Evolutionary conservation across 768 basidiomycete genomes (phyloP).

Genomic region (Fomitopsis pulvina): DNA sequence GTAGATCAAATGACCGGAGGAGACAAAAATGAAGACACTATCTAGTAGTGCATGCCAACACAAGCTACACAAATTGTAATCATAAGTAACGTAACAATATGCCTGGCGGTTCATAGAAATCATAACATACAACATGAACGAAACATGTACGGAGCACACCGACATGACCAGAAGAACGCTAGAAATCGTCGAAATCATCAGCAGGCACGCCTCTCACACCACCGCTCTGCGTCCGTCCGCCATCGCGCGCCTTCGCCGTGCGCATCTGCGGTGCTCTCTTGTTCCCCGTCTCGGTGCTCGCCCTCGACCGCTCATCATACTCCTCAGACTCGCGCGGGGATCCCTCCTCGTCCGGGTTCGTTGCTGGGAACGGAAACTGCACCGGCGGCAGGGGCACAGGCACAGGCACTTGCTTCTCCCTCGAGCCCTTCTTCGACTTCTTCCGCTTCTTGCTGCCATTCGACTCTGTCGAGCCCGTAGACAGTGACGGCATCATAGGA

Average conservation of each 20-base stretch:
- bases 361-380: constrained; percentile 63
- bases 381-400: constrained; percentile 16
- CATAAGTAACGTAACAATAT: background rate
- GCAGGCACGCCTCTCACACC: constrained; percentile 70
- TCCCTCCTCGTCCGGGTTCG: constrained; percentile 23
- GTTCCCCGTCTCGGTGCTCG: constrained; percentile 9
- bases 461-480: constrained; percentile 14
- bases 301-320: constrained; percentile 6
- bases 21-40: background rate
- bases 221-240: constrained; percentile 79
- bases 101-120: background rate
- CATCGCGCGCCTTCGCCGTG: constrained; percentile 66
- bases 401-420: constrained; percentile 26
- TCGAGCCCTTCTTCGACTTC: constrained; percentile 36
- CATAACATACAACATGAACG: background rate
- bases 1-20: too few relatives aligned
- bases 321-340: constrained; percentile 6
- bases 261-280: constrained; percentile 54
- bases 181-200: constrained; percentile 28
- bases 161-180: background rate
- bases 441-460: constrained; percentile 18
- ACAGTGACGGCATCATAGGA: constrained; percentile 14
- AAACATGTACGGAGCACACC: background rate
- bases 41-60: background rate
- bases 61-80: background rate